A percentile compares a stretch with the other conserved stretches of the same genome.
phyloP scores from a whole-genome alignment of 2,329 filamentous ascomycete genomes.

The Xylariaceae sp. region DNA sequence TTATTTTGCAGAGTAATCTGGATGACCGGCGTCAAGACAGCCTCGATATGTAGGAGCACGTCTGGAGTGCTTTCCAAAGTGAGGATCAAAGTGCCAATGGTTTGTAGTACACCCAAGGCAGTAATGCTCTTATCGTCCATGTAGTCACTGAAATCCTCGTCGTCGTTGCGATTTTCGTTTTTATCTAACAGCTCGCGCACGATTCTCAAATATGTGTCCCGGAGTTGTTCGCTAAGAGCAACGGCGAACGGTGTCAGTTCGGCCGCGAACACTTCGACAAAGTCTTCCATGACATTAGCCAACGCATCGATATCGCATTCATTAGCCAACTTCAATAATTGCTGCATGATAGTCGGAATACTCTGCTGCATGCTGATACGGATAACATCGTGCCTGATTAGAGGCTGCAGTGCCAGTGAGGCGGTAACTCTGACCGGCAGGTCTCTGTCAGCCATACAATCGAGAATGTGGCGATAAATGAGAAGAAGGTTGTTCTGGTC shows the following conservation, averaged over 20 bases:
- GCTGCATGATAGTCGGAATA: slow-evolving; percentile 99
- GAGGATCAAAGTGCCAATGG: slow-evolving; percentile 93
- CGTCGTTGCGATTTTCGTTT: slow-evolving; percentile 68
- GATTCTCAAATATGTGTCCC: slow-evolving; percentile 93
- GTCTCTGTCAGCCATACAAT: slow-evolving; percentile 92
- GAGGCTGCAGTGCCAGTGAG: slow-evolving; percentile 84
- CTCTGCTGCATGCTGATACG: slow-evolving; percentile 93
- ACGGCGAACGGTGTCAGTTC: slow-evolving; percentile 97
- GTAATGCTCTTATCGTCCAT: slow-evolving; percentile 98
- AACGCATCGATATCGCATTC: slow-evolving; percentile 96
- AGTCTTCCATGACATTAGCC: slow-evolving; percentile 99
- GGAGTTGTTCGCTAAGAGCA: slow-evolving; percentile 87
- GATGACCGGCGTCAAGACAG: slow-evolving; percentile 94
- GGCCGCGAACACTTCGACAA: slow-evolving; percentile 96
- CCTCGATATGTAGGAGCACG: slow-evolving; percentile 88
- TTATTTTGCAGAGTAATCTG: slow-evolving; percentile 96
- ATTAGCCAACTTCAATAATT: slow-evolving; percentile 92
- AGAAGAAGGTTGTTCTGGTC: slow-evolving; percentile 91
- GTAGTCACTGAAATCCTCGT: slow-evolving; percentile 81
- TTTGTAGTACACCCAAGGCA: slow-evolving; percentile 90
- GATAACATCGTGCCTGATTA: slow-evolving; percentile 93
- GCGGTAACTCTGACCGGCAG: slow-evolving; percentile 92
- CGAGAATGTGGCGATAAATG: slow-evolving; percentile 93
- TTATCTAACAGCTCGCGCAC: slow-evolving; percentile 87
- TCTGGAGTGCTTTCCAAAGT: slow-evolving; percentile 96